Conservation (phyloP, 2,329 filamentous ascomycete genomes). For the Magnaporthiopsis rhizophila region DNA sequence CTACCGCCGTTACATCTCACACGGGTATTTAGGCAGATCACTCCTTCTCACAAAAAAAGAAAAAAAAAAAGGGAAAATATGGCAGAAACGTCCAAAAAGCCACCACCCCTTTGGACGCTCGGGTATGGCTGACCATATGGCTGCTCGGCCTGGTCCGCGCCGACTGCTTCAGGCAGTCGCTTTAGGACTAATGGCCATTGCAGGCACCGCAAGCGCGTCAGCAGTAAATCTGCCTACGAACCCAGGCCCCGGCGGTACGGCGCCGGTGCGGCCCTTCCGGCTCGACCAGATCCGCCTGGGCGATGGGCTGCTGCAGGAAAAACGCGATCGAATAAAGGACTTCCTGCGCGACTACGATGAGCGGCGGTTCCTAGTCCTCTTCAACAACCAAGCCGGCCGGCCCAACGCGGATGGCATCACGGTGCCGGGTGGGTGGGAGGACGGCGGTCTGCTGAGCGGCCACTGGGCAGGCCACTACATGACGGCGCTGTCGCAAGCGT, state of each 20-base stretch:
- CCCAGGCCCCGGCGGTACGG: constrained; percentile 20
- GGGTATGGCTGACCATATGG: too few species aligned
- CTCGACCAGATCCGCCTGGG: constrained; percentile 24
- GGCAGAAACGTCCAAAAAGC: too few species aligned
- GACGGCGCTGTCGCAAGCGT: constrained; percentile 24
- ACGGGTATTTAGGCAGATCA: too few species aligned
- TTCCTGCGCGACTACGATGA: constrained; percentile 22
- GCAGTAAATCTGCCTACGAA: constrained; percentile 12
- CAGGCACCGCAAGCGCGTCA: too few species aligned
- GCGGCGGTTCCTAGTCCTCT: constrained; percentile 21
- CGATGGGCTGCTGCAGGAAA: constrained; percentile 23
- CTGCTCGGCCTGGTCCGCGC: too few species aligned
- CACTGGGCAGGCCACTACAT: constrained; percentile 26
- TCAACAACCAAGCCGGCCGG: constrained; percentile 24
- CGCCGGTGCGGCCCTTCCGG: constrained; percentile 23
- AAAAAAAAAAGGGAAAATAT: too few species aligned
- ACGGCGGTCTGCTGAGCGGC: constrained; percentile 25
- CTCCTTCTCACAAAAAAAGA: too few species aligned
- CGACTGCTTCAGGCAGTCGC: too few species aligned
- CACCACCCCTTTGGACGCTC: too few species aligned
- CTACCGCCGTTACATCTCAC: too few species aligned
- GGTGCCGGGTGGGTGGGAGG: constrained; percentile 24
- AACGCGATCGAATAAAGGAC: constrained; percentile 23
- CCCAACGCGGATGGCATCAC: constrained; percentile 19
- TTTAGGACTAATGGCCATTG: too few species aligned